Percentiles rank a stretch among this genome's conserved stretches.
Evolutionary conservation across 768 basidiomycete species (phyloP).

Genomic region (Mrakia frigida): DNA sequence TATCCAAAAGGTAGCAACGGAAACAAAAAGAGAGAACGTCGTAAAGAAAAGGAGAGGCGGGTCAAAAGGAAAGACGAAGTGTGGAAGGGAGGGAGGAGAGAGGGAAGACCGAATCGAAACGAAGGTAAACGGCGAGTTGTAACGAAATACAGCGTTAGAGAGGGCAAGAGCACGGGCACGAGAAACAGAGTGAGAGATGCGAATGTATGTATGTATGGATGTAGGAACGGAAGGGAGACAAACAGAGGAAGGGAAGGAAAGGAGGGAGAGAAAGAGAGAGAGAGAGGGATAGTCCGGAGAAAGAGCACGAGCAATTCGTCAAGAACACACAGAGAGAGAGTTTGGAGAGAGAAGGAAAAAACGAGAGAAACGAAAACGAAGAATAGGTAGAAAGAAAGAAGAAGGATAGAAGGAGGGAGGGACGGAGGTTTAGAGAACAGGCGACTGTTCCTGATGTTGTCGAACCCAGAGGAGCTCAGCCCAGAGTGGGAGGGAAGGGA

Average conservation of each 20-base stretch:
- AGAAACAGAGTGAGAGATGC: too few relatives aligned
- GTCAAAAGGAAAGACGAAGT: too few relatives aligned
- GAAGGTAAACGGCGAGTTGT: too few relatives aligned
- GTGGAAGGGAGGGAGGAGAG: too few relatives aligned
- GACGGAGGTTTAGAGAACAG: not conserved
- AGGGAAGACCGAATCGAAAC: too few relatives aligned
- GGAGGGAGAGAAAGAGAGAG: not conserved
- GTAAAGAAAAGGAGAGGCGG: too few relatives aligned
- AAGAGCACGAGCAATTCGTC: too few relatives aligned
- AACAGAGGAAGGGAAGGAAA: not conserved
- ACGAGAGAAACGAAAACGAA: not conserved
- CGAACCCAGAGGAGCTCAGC: constrained; percentile 32
- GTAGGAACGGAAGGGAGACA: not conserved
- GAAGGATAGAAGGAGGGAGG: not conserved
- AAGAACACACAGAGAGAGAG: not conserved
- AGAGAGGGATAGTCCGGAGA: not conserved
- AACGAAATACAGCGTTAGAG: too few relatives aligned
- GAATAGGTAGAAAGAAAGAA: not conserved
- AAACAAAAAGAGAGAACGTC: too few relatives aligned
- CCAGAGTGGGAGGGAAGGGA: constrained; percentile 30
- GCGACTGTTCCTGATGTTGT: constrained; percentile 23
- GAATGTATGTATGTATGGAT: too few relatives aligned
- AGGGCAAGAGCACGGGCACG: too few relatives aligned
- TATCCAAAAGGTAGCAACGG: too few relatives aligned
- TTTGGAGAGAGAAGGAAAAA: not conserved